phyloP scores from a whole-genome alignment of 768 basidiomycete species.

The Cystoderma amianthinum region DNA sequence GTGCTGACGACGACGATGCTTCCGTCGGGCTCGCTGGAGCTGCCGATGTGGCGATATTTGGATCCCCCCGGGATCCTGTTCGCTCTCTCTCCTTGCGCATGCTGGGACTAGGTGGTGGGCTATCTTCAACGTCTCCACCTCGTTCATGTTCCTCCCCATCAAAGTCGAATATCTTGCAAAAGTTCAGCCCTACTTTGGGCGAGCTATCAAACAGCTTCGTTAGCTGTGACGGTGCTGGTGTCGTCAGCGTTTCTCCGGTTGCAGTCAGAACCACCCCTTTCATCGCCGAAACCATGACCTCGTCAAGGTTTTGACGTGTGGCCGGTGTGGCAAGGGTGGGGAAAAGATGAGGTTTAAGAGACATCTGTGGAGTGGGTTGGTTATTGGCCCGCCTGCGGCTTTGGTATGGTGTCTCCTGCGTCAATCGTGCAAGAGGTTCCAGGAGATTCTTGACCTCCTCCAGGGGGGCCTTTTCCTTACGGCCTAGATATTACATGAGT shows the following conservation, averaged over 20 bases:
- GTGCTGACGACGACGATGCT: slow-evolving; percentile 9
- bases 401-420: slow-evolving; percentile 16
- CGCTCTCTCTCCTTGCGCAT: slow-evolving; percentile 34
- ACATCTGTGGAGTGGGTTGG: slow-evolving; percentile 18
- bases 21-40: slow-evolving; percentile 7
- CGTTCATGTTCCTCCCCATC: slow-evolving; percentile 29
- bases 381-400: slow-evolving; percentile 12
- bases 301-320: slow-evolving; percentile 25
- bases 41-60: slow-evolving; percentile 9
- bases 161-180: slow-evolving; percentile 75
- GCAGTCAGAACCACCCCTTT: slow-evolving; percentile 75
- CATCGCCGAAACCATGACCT: slow-evolving; percentile 49
- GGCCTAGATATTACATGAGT: slow-evolving; percentile 18
- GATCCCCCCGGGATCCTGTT: slow-evolving; percentile 11
- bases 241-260: slow-evolving; percentile 68
- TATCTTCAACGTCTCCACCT: slow-evolving; percentile 16
- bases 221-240: slow-evolving; percentile 63
- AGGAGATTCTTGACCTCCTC: slow-evolving; percentile 75
- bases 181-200: slow-evolving; percentile 67
- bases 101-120: slow-evolving; percentile 42
- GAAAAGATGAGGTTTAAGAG: slow-evolving; percentile 7
- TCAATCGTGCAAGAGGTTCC: slow-evolving; percentile 32
- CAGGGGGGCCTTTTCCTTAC: slow-evolving; percentile 51
- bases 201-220: slow-evolving; percentile 61
- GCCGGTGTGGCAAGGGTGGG: slow-evolving; percentile 48